A percentile compares a stretch with the other conserved stretches of the same genome.
Evolutionary conservation across 306 rosid species (phyloP).

Genomic region (Biancaea sappan): DNA sequence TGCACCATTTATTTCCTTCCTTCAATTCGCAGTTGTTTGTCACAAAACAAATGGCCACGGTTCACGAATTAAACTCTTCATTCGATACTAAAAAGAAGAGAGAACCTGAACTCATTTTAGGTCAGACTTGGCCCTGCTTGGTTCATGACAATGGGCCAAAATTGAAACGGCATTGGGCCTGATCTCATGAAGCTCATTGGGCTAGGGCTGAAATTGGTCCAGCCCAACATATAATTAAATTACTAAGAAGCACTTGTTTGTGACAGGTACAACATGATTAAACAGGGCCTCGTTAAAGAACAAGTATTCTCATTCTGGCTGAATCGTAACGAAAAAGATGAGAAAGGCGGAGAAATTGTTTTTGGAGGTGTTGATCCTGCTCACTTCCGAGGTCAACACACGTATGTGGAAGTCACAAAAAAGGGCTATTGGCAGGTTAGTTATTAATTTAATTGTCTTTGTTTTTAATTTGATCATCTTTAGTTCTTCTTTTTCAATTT

Average conservation of each 20-base stretch:
- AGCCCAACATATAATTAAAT: not conserved
- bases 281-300: constrained; percentile 77
- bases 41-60: too few species aligned
- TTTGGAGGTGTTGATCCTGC: constrained; percentile 93
- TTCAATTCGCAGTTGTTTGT: too few species aligned
- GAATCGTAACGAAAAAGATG: constrained; percentile 72
- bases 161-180: too few species aligned
- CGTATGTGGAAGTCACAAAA: constrained; percentile 77
- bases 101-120: too few species aligned
- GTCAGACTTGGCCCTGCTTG: too few species aligned
- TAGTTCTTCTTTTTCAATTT: constrained; percentile 5
- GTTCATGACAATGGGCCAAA: too few species aligned
- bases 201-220: too few species aligned
- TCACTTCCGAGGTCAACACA: constrained; percentile 82
- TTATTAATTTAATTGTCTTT: not conserved
- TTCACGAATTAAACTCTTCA: too few species aligned
- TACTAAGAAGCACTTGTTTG: constrained; percentile 18
- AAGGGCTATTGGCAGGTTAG: constrained; percentile 98
- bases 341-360: constrained; percentile 91
- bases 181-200: too few species aligned
- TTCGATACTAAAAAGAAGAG: too few species aligned
- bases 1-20: too few species aligned
- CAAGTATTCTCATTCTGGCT: constrained; percentile 94
- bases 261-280: constrained; percentile 85
- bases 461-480: not conserved